These are phyloP conservation scores for Claviceps monticola DNA, from an alignment of 2,329 filamentous ascomycete species.

Conservation along the genomic window DNA sequence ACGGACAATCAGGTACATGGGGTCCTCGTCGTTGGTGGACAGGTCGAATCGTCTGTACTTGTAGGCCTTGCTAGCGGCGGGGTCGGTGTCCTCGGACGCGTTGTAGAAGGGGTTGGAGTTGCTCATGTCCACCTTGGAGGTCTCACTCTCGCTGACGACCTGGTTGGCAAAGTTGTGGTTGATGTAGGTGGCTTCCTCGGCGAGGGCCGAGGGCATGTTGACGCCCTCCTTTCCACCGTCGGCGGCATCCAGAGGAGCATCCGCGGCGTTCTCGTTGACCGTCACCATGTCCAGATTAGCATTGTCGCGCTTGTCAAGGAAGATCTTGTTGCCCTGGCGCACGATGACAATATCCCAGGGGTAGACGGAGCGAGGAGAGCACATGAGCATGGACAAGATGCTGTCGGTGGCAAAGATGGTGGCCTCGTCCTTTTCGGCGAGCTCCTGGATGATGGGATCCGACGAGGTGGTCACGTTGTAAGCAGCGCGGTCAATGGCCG, in stretches of 20 bases:
- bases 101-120: slow-evolving; percentile 98
- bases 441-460: slow-evolving; percentile 92
- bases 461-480: slow-evolving; percentile 97
- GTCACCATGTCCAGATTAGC: slow-evolving; percentile 93
- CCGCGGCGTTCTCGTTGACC: slow-evolving; percentile 96
- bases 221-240: slow-evolving; percentile 89
- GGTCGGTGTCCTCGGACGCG: slow-evolving; percentile 79
- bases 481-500: slow-evolving; percentile 79
- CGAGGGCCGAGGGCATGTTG: slow-evolving; percentile 86
- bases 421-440: slow-evolving; percentile 89
- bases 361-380: slow-evolving; percentile 88
- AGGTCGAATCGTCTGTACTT: slow-evolving; percentile 97
- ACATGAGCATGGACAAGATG: slow-evolving; percentile 99
- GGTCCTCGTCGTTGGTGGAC: slow-evolving; percentile 86
- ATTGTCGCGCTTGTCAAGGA: slow-evolving; percentile 95
- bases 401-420: slow-evolving; percentile 95
- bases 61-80: slow-evolving; percentile 91
- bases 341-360: slow-evolving; percentile 96
- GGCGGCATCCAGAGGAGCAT: slow-evolving; percentile 80
- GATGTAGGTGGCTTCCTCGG: slow-evolving; percentile 97
- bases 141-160: slow-evolving; percentile 72
- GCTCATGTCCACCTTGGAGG: slow-evolving; percentile 66
- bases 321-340: slow-evolving; percentile 90
- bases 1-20: slow-evolving; percentile 82
- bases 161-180: slow-evolving; percentile 99